A percentile compares a stretch with the other conserved stretches of the same genome.
Conservation (phyloP, 208 protist species). For the Leishmania tropica region DNA sequence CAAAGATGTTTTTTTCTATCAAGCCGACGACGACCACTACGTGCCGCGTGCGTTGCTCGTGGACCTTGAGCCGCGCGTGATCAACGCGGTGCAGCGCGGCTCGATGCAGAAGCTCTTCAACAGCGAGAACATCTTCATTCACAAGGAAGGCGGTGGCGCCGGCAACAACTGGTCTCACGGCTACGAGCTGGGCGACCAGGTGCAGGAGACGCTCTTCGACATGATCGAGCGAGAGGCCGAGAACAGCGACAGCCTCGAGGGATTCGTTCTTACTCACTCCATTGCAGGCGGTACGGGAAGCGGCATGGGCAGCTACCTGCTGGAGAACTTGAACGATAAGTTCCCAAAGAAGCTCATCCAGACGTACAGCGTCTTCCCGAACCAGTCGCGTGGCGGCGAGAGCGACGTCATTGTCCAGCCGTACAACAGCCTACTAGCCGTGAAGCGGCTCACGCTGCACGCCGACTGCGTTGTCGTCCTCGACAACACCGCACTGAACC, state of each 20-base stretch:
- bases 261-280: slow-evolving; percentile 99
- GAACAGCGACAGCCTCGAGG: slow-evolving; percentile 98
- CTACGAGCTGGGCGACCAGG: slow-evolving; percentile 90
- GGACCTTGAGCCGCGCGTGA: slow-evolving; percentile 99
- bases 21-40: slow-evolving; percentile 99
- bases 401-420: slow-evolving; percentile 99
- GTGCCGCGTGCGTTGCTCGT: slow-evolving; percentile 99
- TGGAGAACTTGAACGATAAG: slow-evolving; percentile 98
- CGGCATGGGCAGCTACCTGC: slow-evolving; percentile 98
- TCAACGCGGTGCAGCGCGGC: slow-evolving; percentile 93
- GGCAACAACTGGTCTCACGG: slow-evolving; percentile 99
- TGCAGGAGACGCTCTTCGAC: slow-evolving; percentile 97
- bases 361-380: slow-evolving; percentile 99
- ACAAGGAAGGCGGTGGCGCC: slow-evolving; percentile 96
- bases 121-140: slow-evolving; percentile 99
- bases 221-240: slow-evolving; percentile 99
- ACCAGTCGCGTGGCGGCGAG: slow-evolving; percentile 70
- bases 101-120: slow-evolving; percentile 98
- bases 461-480: slow-evolving; percentile 98
- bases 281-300: slow-evolving; percentile 99
- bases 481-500: slow-evolving; percentile 99
- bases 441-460: slow-evolving; percentile 98
- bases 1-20: slow-evolving; percentile 99
- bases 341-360: slow-evolving; percentile 99
- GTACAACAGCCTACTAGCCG: slow-evolving; percentile 99